These are phyloP conservation scores for Scheffersomyces titani DNA, from an alignment of 1,139 yeast genomes.

Conservation along the genomic window DNA sequence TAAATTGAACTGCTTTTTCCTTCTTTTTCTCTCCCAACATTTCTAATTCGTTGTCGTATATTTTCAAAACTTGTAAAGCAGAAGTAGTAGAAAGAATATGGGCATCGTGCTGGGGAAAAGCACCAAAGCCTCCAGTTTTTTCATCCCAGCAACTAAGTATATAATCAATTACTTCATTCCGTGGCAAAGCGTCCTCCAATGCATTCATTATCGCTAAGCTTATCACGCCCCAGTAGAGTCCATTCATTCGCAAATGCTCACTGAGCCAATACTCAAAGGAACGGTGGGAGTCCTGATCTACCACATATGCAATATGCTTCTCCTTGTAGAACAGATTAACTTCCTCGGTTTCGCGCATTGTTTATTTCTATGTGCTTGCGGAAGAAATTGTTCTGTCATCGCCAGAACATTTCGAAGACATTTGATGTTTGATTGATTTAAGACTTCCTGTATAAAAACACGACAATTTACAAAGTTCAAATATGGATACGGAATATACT, in stretches of 20 bases:
- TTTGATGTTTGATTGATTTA: background rate
- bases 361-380: background rate
- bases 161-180: constrained; percentile 62
- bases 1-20: constrained; percentile 34
- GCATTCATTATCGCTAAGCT: constrained; percentile 67
- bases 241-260: constrained; percentile 88
- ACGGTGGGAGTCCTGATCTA: constrained; percentile 39
- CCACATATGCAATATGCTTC: constrained; percentile 39
- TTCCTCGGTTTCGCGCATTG: background rate
- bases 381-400: background rate
- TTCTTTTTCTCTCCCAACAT: constrained; percentile 21
- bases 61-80: constrained; percentile 76
- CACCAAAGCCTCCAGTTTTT: constrained; percentile 79
- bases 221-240: constrained; percentile 93
- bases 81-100: constrained; percentile 87
- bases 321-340: constrained; percentile 13
- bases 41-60: constrained; percentile 59
- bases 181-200: constrained; percentile 54
- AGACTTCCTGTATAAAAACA: background rate
- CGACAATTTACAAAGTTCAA: too few species aligned
- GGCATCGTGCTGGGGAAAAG: constrained; percentile 87
- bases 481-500: too few species aligned
- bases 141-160: constrained; percentile 68
- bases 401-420: background rate
- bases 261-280: constrained; percentile 81